A percentile compares a stretch with the other conserved stretches of the same genome.
Evolutionary conservation across 129 eudicot species (phyloP).

Genomic region (Heracleum sosnowskyi): DNA sequence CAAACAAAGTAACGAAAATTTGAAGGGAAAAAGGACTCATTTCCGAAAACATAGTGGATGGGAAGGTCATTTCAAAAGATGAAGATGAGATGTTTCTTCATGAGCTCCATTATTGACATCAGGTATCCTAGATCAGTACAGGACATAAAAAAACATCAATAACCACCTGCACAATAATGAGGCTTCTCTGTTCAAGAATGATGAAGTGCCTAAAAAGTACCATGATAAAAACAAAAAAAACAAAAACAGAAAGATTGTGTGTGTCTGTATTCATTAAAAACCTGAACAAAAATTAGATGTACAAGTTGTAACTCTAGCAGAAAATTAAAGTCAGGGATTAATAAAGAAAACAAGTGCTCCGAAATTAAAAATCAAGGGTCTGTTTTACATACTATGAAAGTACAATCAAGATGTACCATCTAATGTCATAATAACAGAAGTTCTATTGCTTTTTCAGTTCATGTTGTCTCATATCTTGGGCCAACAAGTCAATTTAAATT

Average conservation of each 20-base stretch:
- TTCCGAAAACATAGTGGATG: constrained; percentile 16
- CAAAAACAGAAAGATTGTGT: background rate
- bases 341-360: background rate
- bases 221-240: background rate
- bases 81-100: constrained; percentile 14
- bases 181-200: constrained; percentile 22
- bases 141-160: constrained; percentile 17
- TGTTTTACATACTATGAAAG: background rate
- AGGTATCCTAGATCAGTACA: constrained; percentile 11
- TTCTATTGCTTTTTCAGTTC: background rate
- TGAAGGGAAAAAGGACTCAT: constrained; percentile 28
- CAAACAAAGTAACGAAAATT: constrained; percentile 19
- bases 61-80: constrained; percentile 23
- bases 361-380: background rate
- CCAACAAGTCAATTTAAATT: background rate
- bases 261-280: background rate
- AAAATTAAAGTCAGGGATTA: background rate
- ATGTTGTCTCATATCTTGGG: background rate
- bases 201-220: background rate
- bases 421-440: too few relatives aligned
- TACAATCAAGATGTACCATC: background rate
- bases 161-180: constrained; percentile 24
- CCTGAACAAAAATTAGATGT: background rate
- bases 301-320: background rate
- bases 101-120: constrained; percentile 37